Percentiles rank a stretch among this genome's conserved stretches.
These are phyloP conservation scores for Flammula alnicola DNA, from an alignment of 1,284 basidiomycete species.

Conservation along the genomic window DNA sequence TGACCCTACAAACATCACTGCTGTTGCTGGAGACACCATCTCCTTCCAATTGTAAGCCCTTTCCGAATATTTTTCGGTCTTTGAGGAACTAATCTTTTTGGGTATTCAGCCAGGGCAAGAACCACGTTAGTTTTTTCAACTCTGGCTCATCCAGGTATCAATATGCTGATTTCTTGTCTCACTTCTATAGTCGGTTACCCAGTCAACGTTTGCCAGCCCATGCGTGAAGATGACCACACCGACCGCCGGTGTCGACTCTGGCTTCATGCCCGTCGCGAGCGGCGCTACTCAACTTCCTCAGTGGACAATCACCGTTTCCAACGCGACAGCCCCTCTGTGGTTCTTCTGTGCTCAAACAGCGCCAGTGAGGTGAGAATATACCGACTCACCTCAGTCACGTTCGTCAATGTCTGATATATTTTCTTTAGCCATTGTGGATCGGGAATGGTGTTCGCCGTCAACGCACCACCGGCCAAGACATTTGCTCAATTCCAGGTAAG, in stretches of 20 bases:
- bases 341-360: constrained; percentile 53
- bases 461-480: constrained; percentile 47
- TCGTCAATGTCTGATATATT: not conserved
- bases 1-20: constrained; percentile 50
- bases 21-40: constrained; percentile 54
- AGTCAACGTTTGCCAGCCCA: constrained; percentile 42
- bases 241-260: constrained; percentile 51
- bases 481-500: constrained; percentile 51
- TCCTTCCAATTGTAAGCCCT: constrained; percentile 44
- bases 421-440: constrained; percentile 40
- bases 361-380: constrained; percentile 29
- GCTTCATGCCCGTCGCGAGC: constrained; percentile 40
- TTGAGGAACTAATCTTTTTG: constrained; percentile 1
- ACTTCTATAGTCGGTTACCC: constrained; percentile 41
- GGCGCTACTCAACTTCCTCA: constrained; percentile 34
- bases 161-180: constrained; percentile 9
- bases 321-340: constrained; percentile 49
- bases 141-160: constrained; percentile 1
- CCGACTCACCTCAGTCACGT: not conserved
- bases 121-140: constrained; percentile 37
- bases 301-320: constrained; percentile 44
- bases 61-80: not conserved
- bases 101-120: constrained; percentile 36
- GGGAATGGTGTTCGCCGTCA: constrained; percentile 61
- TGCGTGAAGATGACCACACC: constrained; percentile 44